Base-by-base conservation (phyloP, 805 yeast species). In the Sugiyamaella americana region DNA sequence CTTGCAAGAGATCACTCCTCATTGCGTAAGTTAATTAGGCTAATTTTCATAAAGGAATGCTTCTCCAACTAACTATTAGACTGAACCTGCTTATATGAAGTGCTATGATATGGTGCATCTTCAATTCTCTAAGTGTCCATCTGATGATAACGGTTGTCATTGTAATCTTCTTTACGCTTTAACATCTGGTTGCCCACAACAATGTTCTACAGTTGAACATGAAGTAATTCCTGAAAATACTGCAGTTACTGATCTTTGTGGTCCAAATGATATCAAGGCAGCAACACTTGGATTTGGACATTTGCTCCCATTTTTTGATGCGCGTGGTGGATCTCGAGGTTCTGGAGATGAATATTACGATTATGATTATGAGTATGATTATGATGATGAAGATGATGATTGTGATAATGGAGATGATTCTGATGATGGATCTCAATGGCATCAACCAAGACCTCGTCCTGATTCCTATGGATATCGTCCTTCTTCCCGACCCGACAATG, bases 11-110 rank as follows among this genome's bases (percentile, higher is more conserved):
- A 13, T 38, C n/a, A n/a, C 17, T n/a, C 41, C 41, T 16, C 23
- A 38, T 24, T 38, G 41, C n/a, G 41, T 38, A 19, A 38, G 41
- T 38, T n/a, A n/a, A n/a, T n/a, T n/a, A n/a, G n/a, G n/a, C n/a
- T n/a, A 29, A 91, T 5, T 16, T 35, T 11, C 46, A 44, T 39
- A 41, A 47, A 16, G 16, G 20, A 29, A 5, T 42, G 8, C 6
- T 5, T 16, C 17, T 42, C 29, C 43, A 30, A 32, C 10, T n/a
- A 20, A 22, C 18, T n/a, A 21, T 26, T 32, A 44, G 49, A 44
- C 47, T 5, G 44, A 41, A 5, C 40, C 45, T 16, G 40, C 47
- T 4, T 52, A 52, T 40, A 30, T 39, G 21, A 41, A 41, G 4
- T 58, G 62, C 53, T 39, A 32, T 18, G 47, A 26, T 21, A 50